Percentiles rank a stretch among this genome's conserved stretches.
Conservation (phyloP, 257 asterid genomes). For the Nicotiana sylvestris region DNA sequence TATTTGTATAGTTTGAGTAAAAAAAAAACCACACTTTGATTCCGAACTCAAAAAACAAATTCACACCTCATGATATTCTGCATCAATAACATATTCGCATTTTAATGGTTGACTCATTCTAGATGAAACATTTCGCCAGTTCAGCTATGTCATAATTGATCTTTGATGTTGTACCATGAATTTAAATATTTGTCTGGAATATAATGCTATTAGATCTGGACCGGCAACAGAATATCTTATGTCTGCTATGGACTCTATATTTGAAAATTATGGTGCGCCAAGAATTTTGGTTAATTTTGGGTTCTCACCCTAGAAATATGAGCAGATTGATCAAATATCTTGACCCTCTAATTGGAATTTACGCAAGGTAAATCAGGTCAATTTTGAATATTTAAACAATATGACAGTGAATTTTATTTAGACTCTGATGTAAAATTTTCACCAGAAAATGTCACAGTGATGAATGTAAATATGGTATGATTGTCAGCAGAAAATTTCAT, state of each 20-base stretch:
- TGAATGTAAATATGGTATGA: neutral
- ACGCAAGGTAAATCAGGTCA: neutral
- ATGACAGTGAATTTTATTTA: too few relatives aligned
- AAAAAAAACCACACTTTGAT: too few relatives aligned
- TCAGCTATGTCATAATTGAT: slow-evolving; percentile 1
- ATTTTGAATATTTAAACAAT: neutral
- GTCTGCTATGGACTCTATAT: neutral
- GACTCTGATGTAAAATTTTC: too few relatives aligned
- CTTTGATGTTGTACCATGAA: neutral
- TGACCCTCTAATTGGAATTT: neutral
- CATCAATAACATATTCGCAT: neutral
- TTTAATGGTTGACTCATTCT: neutral
- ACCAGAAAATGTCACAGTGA: too few relatives aligned
- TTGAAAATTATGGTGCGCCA: neutral
- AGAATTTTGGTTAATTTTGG: neutral
- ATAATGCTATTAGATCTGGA: neutral
- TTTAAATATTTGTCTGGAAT: neutral
- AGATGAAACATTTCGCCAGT: neutral
- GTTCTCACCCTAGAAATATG: neutral
- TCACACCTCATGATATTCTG: neutral
- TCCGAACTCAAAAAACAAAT: neutral
- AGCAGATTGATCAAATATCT: neutral
- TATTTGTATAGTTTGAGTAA: too few relatives aligned
- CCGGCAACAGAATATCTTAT: neutral
- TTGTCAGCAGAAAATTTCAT: neutral